These are phyloP conservation scores for Phaeosphaeriaceae sp. DNA, from an alignment of 2,329 filamentous ascomycete species.

Conservation along the genomic window DNA sequence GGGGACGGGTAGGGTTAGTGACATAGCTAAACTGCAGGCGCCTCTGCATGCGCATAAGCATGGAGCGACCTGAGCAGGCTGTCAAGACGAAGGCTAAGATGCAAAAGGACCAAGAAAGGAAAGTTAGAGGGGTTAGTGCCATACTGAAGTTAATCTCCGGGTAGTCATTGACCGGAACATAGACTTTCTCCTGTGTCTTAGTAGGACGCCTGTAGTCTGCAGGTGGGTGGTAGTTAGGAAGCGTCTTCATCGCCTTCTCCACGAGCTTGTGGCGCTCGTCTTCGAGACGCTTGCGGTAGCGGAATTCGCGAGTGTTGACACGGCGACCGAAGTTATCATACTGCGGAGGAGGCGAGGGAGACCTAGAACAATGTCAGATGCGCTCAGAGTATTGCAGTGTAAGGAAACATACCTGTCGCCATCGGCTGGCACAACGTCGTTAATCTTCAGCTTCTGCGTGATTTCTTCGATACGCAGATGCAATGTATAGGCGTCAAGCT, in stretches of 20 bases:
- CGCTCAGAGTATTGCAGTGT: background rate
- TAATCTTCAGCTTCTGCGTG: conserved; percentile 97
- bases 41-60: conserved; percentile 37
- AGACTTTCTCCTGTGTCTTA: conserved; percentile 99
- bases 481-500: conserved; percentile 95
- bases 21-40: conserved; percentile 48
- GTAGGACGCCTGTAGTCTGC: conserved; percentile 98
- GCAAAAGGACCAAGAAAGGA: conserved; percentile 52
- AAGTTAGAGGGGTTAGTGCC: conserved; percentile 93
- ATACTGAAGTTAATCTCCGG: conserved; percentile 99
- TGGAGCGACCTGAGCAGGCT: conserved; percentile 46
- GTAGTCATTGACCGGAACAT: conserved; percentile 99
- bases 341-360: conserved; percentile 92
- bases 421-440: conserved; percentile 97
- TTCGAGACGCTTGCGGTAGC: conserved; percentile 96
- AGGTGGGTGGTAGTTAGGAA: conserved; percentile 98
- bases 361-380: conserved; percentile 62
- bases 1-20: conserved; percentile 48
- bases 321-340: conserved; percentile 99
- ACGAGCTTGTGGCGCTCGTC: conserved; percentile 99
- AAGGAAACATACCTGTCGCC: conserved; percentile 76
- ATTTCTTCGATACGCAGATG: conserved; percentile 99
- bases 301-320: conserved; percentile 98
- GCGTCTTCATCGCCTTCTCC: conserved; percentile 99
- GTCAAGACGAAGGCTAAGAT: conserved; percentile 54